These are phyloP conservation scores for Paraphoma sp. DNA, from an alignment of 2,329 filamentous ascomycete species.

Conservation along the genomic window DNA sequence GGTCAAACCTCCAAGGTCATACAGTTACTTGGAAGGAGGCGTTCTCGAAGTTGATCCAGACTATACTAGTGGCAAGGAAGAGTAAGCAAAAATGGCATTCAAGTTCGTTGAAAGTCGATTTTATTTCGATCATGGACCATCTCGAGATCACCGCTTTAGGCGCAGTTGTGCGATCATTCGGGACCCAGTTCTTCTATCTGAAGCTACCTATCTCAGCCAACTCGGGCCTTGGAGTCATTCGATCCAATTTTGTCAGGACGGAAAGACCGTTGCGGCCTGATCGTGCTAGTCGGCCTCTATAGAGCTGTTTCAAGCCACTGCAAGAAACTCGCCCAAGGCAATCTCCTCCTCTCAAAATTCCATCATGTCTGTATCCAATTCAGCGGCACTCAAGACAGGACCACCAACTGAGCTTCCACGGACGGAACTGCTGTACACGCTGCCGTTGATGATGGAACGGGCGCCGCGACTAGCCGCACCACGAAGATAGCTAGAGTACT, in stretches of 20 bases:
- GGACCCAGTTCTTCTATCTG: neutral
- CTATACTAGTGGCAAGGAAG: slow-evolving; percentile 19
- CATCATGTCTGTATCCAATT: neutral
- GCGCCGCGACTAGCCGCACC: slow-evolving; percentile 18
- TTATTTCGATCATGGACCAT: slow-evolving; percentile 1
- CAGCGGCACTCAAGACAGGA: neutral
- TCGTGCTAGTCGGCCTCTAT: too few relatives aligned
- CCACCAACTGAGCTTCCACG: neutral
- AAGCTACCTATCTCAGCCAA: neutral
- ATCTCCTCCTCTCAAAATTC: slow-evolving; percentile 1
- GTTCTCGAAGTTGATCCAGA: slow-evolving; percentile 44
- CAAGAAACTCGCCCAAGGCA: neutral
- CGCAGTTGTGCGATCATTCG: neutral
- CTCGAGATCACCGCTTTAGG: slow-evolving; percentile 2
- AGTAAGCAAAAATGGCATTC: neutral
- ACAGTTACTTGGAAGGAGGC: slow-evolving; percentile 5
- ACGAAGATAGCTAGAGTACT: slow-evolving; percentile 28
- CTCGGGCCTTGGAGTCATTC: too few relatives aligned
- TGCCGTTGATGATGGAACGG: slow-evolving; percentile 8
- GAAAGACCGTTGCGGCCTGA: too few relatives aligned
- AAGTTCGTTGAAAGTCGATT: neutral
- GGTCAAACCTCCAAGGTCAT: slow-evolving; percentile 26
- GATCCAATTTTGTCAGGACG: too few relatives aligned
- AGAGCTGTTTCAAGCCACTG: neutral
- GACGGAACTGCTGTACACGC: neutral